Base-by-base conservation (phyloP, 805 yeast genomes). In the Yarrowia osloensis region DNA sequence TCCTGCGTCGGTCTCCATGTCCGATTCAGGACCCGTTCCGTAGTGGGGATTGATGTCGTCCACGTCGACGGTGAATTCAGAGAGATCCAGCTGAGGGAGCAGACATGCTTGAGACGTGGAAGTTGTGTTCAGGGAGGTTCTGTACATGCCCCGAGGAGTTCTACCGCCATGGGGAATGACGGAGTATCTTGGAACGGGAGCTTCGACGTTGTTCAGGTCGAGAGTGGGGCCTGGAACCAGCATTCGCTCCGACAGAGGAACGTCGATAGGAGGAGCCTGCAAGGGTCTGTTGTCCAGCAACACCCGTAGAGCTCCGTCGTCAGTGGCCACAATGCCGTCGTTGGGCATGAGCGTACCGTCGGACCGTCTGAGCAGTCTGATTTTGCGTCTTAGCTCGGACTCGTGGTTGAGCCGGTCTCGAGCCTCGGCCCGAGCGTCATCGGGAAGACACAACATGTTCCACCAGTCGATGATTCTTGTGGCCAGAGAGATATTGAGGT, bases 361-460 rank as follows among this genome's bases (percentile, higher is more conserved):
- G 0, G 54, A 44, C 21, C 63, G 63, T 4, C 15, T 31, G 19
- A 61, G 19, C 4, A 6, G 54, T 31, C 44, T 19, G 22, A 61
- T 44, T 31, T 44, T 44, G n/a, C 54, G 66, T 11, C 66, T 13
- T 8, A 61, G 66, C 15, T 61, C 66, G 9, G 66, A 61, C 22
- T 61, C 66, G 19, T 39, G 52, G 40, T 61, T 44, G 54, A 61
- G 66, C 2, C 54, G 54, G 12, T 44, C 66, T 31, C 66, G 19
- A 3, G 66, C 66, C 24, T 61, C 66, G 12, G 24, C 42, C 13
- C 66, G 29, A 0, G 66, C 66, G 22, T 61, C 66, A 31, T 44
- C 54, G 2, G 66, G 66, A 4, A 61, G 35, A 22, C 66, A 61
- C 31, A 46, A 33, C 66, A 61, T 61, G 66, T 42, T 61, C 66